phyloP scores from a whole-genome alignment of 345 rosid genomes.

The Pugionium cornutum region DNA sequence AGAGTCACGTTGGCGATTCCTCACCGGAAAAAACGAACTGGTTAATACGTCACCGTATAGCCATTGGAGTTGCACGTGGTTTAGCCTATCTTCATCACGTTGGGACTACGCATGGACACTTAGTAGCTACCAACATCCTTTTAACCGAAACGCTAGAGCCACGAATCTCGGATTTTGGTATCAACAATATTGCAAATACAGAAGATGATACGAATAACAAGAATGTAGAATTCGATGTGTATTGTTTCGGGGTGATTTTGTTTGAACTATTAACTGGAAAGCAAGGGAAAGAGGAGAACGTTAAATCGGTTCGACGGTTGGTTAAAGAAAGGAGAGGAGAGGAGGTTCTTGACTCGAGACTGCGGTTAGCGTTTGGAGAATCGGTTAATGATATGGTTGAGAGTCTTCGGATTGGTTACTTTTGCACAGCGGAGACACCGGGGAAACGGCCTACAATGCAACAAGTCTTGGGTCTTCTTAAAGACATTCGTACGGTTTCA shows the following conservation, averaged over 20 bases:
- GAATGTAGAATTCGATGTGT: conserved; percentile 58
- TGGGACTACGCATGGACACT: conserved; percentile 78
- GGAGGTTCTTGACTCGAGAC: conserved; percentile 63
- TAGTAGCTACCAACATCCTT: conserved; percentile 77
- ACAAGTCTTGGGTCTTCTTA: conserved; percentile 82
- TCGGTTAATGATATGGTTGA: conserved; percentile 74
- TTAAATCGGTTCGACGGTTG: conserved; percentile 55
- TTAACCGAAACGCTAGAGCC: conserved; percentile 73
- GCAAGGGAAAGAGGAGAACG: conserved; percentile 55
- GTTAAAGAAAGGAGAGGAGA: conserved; percentile 68
- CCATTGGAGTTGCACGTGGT: conserved; percentile 90
- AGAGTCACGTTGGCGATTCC: conserved; percentile 42
- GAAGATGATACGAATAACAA: neutral
- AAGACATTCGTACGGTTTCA: conserved; percentile 59
- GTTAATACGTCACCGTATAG: conserved; percentile 79
- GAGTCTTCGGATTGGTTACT: conserved; percentile 72
- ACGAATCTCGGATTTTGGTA: conserved; percentile 72
- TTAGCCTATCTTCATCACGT: conserved; percentile 88
- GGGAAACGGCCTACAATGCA: conserved; percentile 90
- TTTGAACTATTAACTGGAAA: conserved; percentile 76
- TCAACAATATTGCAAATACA: conserved; percentile 38
- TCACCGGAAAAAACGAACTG: conserved; percentile 65
- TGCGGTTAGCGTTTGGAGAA: conserved; percentile 51
- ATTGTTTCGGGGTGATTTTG: conserved; percentile 68
- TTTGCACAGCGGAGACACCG: conserved; percentile 81